Evolutionary conservation across 1,139 yeast genomes (phyloP).

Genomic region (Saccharomyces hybrid): DNA sequence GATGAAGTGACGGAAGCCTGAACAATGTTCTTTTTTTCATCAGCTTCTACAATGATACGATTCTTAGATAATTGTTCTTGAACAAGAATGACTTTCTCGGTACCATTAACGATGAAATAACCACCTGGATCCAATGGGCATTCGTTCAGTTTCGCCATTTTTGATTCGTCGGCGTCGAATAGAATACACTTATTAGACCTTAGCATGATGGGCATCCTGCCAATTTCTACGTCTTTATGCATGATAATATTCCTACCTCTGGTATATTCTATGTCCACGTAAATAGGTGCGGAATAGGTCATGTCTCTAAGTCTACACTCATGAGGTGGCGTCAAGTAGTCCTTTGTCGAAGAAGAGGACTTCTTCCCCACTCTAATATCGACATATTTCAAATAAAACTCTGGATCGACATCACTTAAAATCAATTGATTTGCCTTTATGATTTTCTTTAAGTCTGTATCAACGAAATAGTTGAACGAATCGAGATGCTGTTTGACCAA

Average conservation of each 20-base stretch:
- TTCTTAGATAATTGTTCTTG: conserved; percentile 96
- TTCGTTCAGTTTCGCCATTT: conserved; percentile 84
- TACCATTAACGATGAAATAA: conserved; percentile 93
- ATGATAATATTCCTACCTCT: conserved; percentile 86
- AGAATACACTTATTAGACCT: conserved; percentile 86
- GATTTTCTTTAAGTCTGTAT: conserved; percentile 84
- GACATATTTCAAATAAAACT: conserved; percentile 81
- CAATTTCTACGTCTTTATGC: conserved; percentile 86
- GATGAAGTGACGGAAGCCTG: conserved; percentile 97
- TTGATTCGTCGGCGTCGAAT: conserved; percentile 65
- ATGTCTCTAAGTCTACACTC: conserved; percentile 93
- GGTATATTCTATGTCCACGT: conserved; percentile 94
- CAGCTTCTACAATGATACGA: conserved; percentile 96
- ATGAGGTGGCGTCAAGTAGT: conserved; percentile 70
- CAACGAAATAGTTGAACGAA: conserved; percentile 92
- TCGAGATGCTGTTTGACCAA: conserved; percentile 94
- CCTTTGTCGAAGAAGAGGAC: conserved; percentile 42
- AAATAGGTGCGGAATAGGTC: conserved; percentile 92
- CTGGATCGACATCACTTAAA: conserved; percentile 93
- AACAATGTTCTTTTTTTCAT: conserved; percentile 85
- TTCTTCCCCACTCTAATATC: conserved; percentile 85
- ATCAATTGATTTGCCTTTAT: conserved; percentile 84
- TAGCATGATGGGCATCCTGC: conserved; percentile 96
- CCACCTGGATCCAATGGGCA: conserved; percentile 99
- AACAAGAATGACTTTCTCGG: conserved; percentile 91